A percentile compares a stretch with the other conserved stretches of the same genome.
Evolutionary conservation across 2,329 filamentous ascomycete genomes (phyloP).

Genomic region (Fusarium sacchari): DNA sequence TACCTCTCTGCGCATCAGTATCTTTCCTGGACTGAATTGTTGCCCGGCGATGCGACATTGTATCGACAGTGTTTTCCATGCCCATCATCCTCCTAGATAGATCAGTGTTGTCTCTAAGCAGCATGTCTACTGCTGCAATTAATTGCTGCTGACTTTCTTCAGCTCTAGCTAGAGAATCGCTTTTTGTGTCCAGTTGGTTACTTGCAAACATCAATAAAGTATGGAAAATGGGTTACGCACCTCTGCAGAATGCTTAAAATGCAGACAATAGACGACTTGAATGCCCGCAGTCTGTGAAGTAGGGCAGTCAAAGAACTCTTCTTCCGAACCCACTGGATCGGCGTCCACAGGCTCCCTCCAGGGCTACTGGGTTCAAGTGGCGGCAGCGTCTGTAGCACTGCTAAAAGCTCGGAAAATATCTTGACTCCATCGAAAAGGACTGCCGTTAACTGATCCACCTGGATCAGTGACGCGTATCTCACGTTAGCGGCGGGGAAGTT

Average conservation of each 20-base stretch:
- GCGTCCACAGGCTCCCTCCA: not conserved
- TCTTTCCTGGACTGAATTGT: not conserved
- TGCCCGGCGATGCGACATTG: not conserved
- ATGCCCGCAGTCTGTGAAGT: rapidly evolving
- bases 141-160: not conserved
- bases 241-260: not conserved
- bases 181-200: rapidly evolving
- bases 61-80: rapidly evolving
- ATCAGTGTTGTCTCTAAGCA: not conserved
- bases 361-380: not conserved
- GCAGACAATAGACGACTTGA: not conserved
- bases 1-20: rapidly evolving
- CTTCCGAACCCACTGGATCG: not conserved
- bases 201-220: rapidly evolving
- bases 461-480: not conserved
- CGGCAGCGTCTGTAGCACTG: not conserved
- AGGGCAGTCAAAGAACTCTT: rapidly evolving
- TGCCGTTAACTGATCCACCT: rapidly evolving
- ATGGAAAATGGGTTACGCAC: rapidly evolving
- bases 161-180: not conserved
- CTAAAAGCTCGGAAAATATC: not conserved
- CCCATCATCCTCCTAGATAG: not conserved
- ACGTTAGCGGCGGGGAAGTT: not conserved
- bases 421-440: not conserved
- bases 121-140: rapidly evolving